Evolutionary conservation across 2,329 filamentous ascomycete species (phyloP).

Genomic region (Colletotrichum phormii): DNA sequence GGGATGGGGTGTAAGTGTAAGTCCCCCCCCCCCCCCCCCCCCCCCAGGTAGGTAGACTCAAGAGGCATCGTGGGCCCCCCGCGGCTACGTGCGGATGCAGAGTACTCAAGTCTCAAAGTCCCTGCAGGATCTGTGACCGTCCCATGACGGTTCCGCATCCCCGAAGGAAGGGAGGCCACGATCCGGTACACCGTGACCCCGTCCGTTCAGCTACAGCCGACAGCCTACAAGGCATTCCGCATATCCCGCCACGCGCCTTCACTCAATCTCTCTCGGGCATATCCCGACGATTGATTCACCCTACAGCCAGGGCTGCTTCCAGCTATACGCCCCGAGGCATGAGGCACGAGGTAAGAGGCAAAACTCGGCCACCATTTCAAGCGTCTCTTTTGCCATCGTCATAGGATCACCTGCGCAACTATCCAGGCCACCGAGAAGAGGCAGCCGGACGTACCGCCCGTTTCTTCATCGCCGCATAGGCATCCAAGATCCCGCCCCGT

Average conservation of each 20-base stretch:
- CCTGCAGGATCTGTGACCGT: constrained; percentile 6
- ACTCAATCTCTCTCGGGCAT: constrained; percentile 5
- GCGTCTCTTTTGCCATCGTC: not conserved
- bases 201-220: not conserved
- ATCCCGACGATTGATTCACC: not conserved
- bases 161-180: not conserved
- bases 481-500: not conserved
- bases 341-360: no score
- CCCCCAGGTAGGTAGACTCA: not conserved
- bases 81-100: not conserved
- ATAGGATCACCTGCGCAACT: not conserved
- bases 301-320: not conserved
- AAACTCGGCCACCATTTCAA: not conserved
- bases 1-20: not conserved
- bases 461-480: not conserved
- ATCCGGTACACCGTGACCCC: not conserved
- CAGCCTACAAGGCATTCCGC: not conserved
- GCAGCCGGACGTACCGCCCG: not conserved
- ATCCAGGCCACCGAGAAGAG: not conserved
- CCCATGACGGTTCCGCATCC: not conserved
- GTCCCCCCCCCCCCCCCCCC: no score
- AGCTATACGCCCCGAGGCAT: not conserved
- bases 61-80: not conserved
- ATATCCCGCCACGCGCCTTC: not conserved
- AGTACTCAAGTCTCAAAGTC: not conserved